Evolutionary conservation across 208 protist species (phyloP), one percentile per base, ranked within the genome.

Genomic region (Leishmania major): DNA sequence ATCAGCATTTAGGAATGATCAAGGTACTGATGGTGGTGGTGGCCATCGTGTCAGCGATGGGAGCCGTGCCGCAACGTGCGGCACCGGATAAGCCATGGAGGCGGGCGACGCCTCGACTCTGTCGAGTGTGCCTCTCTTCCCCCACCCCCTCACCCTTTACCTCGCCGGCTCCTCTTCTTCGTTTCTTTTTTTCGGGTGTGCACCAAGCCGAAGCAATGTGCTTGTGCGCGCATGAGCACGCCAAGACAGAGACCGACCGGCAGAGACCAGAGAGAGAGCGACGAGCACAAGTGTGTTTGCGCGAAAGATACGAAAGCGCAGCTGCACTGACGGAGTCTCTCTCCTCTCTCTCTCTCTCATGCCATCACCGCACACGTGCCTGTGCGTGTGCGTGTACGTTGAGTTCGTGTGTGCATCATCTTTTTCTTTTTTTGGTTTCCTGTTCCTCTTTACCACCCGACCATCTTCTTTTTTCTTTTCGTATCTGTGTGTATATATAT

Each of bases 291-390:
- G 25, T 17, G 25, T 17, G 57, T 62, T 55, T 19, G 22, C 57
- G 13, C 11, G 57, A 66, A 15, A 31, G 60, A 10, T 6, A 66
- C 3, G n/a, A 31, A n/a, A 62, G 57, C 94, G 99, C 87, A 99
- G 97, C 37, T 47, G 25, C 67, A 72, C 19, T 0, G 37, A 49
- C 67, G 15, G 40, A n/a, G 1, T 72, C 31, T 13, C 31, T 40
- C 31, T 19, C 17, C n/a, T 43, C 64, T 70, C n/a, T 35, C 15
- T 28, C 64, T 22, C 64, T 10, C 35, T 10, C 37, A 49, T 25
- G 37, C 22, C 43, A 35, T 49, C 17, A 13, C 8, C 5, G 10
- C 60, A 37, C 60, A 40, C 60, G 60, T 55, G 15, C 17, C 1
- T 55, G 51, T 55, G 51, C 17, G 51, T 55, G 51, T 55, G 51